Base-by-base conservation (phyloP, 192 early-diverging fungal genomes). In the Diversispora epigaea region DNA sequence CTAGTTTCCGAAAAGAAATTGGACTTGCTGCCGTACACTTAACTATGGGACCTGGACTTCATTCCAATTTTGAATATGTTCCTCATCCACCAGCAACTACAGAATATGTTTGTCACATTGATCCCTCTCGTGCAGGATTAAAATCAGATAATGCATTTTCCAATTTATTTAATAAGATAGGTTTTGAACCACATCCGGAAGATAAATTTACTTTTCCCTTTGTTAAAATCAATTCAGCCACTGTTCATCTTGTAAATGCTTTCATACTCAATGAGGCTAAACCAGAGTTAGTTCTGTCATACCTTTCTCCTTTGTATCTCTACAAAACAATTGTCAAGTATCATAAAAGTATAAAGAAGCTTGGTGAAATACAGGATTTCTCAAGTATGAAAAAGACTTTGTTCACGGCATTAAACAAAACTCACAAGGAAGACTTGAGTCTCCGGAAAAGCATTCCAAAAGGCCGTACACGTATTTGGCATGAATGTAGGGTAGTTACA, bases 321-420 rank as follows among this genome's bases (percentile, higher is more conserved):
- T 70, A 70, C 41, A 70, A 70, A 22, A 70, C 68, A 70, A 70
- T 70, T 55, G 32, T 70, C 68, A 70, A 70, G 32, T 70, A 70
- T 22, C 49, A 70, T 70, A 70, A 70, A 55, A n/a, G 12, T 40
- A 21, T 25, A 0, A 41, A 56, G 64, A 54, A 68, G 19, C 15
- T 68, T 50, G 19, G 22, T 68, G 17, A 41, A 54, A 0, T 19
- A 39, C 68, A 56, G 0, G 25, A 70, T 11, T 70, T 56, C 15
- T 56, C 68, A 43, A 57, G n/a, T 70, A 40, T 70, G 50, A 70
- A 70, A 70, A 70, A 56, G 14, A 56, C 4, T 6, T 70, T 70
- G 68, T 70, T 70, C 40, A 70, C 7, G 15, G 6, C 0, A 45
- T 70, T 70, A 55, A 70, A 70, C 52, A 70, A 55, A 57, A 70